Evolutionary conservation across 805 yeast genomes (phyloP).

Genomic region (Priceomyces haplophilus): DNA sequence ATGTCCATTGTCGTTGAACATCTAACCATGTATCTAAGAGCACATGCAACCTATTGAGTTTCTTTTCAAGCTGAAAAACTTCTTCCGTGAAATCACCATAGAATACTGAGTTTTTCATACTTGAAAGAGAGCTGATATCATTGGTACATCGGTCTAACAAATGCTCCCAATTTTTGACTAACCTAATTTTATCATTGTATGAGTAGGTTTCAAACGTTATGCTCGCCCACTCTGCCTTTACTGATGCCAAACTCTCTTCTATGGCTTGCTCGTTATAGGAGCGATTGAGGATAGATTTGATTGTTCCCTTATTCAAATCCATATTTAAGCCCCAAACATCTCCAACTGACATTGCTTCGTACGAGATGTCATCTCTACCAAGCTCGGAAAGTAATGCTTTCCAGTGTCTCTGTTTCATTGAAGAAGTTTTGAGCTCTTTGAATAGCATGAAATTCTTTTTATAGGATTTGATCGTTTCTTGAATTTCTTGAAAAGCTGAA

Average conservation of each 20-base stretch:
- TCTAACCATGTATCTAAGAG: conserved; percentile 74
- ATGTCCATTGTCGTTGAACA: conserved; percentile 85
- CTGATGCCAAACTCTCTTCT: conserved; percentile 51
- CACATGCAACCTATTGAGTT: conserved; percentile 47
- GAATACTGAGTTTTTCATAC: conserved; percentile 70
- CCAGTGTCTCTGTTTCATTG: conserved; percentile 71
- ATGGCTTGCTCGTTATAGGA: conserved; percentile 74
- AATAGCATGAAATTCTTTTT: conserved; percentile 39
- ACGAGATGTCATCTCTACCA: conserved; percentile 18
- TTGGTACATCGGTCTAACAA: conserved; percentile 57
- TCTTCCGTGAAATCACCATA: conserved; percentile 59
- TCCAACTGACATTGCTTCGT: conserved; percentile 43
- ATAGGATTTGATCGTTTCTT: conserved; percentile 39
- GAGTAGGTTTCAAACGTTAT: conserved; percentile 51
- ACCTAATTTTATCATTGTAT: conserved; percentile 48
- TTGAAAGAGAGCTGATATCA: conserved; percentile 57
- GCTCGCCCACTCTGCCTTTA: conserved; percentile 55
- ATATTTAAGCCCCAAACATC: conserved; percentile 62
- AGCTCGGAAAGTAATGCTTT: conserved; percentile 37
- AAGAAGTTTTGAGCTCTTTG: conserved; percentile 50
- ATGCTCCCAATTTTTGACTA: conserved; percentile 67
- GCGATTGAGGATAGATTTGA: conserved; percentile 50
- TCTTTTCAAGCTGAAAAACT: conserved; percentile 52
- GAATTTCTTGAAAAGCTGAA: conserved; percentile 63
- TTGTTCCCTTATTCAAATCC: conserved; percentile 36